These are phyloP conservation scores for Teunomyces panamensis DNA, from an alignment of 805 yeast genomes.

Conservation along the genomic window DNA sequence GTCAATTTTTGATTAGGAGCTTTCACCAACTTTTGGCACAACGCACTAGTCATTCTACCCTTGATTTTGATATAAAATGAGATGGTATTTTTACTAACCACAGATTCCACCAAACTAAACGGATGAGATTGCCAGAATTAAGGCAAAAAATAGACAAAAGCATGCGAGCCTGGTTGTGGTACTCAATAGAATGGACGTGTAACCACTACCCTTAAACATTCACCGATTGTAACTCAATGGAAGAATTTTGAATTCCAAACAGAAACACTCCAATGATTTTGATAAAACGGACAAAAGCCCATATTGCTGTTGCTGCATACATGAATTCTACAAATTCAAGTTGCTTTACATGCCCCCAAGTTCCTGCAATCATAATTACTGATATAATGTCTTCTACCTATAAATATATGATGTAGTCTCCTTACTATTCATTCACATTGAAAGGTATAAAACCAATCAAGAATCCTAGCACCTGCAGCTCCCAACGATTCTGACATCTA, in stretches of 20 bases:
- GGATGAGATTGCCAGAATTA: conserved; percentile 70
- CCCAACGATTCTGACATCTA: no score
- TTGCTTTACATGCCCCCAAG: conserved; percentile 43
- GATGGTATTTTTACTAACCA: conserved; percentile 30
- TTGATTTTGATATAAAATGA: conserved; percentile 50
- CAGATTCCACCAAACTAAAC: conserved; percentile 50
- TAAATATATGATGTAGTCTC: no score
- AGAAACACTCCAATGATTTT: conserved; percentile 52
- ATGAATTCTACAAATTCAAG: conserved; percentile 32
- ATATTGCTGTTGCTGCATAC: conserved; percentile 57
- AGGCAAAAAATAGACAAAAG: conserved; percentile 51
- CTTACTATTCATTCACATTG: no score
- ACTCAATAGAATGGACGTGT: conserved; percentile 55
- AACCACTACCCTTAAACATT: conserved; percentile 48
- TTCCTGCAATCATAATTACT: conserved; percentile 40
- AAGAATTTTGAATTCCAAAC: conserved; percentile 60
- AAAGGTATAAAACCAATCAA: no score
- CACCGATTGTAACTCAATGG: conserved; percentile 36
- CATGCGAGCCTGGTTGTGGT: conserved; percentile 60
- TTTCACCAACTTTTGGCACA: conserved; percentile 18
- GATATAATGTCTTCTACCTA: no score
- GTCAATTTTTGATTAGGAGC: conserved; percentile 24
- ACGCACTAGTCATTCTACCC: conserved; percentile 49
- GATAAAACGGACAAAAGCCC: conserved; percentile 65
- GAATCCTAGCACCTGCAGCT: no score